Percentiles rank a stretch among this genome's conserved stretches.
Evolutionary conservation across 352 stramenopile species (phyloP).

Genomic region (Blastocystis sp.): DNA sequence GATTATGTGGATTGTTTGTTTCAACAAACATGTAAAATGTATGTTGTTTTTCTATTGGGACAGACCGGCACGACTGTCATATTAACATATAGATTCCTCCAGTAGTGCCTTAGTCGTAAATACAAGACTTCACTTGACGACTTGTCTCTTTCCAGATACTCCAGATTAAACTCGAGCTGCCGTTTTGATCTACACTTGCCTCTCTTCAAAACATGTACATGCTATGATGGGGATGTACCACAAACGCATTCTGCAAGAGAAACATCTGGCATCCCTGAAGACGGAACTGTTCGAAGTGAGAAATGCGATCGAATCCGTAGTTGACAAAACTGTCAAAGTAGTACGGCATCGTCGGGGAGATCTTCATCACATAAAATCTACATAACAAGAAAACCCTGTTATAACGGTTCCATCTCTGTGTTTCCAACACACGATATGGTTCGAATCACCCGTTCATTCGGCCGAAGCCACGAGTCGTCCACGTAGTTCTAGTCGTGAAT

Average conservation of each 20-base stretch:
- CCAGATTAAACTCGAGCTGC: neutral
- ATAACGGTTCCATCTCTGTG: neutral
- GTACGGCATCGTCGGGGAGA: neutral
- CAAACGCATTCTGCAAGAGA: neutral
- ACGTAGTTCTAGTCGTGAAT: neutral
- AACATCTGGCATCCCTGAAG: neutral
- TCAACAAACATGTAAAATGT: neutral
- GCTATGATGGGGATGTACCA: neutral
- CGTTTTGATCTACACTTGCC: neutral
- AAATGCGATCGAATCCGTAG: slow-evolving; percentile 32
- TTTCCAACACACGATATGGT: neutral
- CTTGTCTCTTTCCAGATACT: neutral
- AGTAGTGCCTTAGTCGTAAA: neutral
- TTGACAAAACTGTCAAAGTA: neutral
- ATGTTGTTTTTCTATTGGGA: neutral
- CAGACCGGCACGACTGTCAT: neutral
- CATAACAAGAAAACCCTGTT: neutral
- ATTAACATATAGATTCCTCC: neutral
- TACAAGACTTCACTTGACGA: slow-evolving; percentile 12
- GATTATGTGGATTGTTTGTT: neutral
- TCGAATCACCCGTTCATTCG: neutral
- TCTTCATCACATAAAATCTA: slow-evolving; percentile 53
- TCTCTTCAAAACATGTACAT: neutral
- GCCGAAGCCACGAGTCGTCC: neutral
- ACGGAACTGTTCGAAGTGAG: slow-evolving; percentile 11